Conservation (phyloP, 352 stramenopile genomes). For the Pythium dissotocum region DNA sequence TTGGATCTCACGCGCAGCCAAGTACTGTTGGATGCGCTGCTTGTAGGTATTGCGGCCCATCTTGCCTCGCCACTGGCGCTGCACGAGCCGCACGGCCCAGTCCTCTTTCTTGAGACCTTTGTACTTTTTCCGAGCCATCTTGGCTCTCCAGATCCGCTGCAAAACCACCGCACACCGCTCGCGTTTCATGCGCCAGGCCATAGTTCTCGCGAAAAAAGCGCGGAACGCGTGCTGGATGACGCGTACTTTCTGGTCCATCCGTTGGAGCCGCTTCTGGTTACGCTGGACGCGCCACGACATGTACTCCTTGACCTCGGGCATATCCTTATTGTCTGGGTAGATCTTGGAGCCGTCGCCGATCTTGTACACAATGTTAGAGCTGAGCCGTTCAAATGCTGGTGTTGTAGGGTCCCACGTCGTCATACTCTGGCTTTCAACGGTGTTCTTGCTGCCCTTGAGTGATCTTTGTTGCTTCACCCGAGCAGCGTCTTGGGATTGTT, state of each 20-base stretch:
- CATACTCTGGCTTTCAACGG: conserved; percentile 17
- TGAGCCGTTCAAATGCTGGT: conserved; percentile 87
- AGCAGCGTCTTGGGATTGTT: not conserved
- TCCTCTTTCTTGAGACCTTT: conserved; percentile 82
- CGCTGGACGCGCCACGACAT: conserved; percentile 95
- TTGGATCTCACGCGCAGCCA: conserved; percentile 85
- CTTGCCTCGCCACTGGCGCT: conserved; percentile 92
- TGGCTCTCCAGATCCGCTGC: conserved; percentile 89
- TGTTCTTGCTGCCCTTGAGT: not conserved
- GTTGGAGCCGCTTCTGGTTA: conserved; percentile 92
- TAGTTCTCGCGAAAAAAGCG: conserved; percentile 84
- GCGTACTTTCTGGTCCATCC: conserved; percentile 78
- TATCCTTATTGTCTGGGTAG: conserved; percentile 53
- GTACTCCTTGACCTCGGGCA: conserved; percentile 94
- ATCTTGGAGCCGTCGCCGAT: conserved; percentile 83
- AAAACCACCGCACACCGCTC: conserved; percentile 80
- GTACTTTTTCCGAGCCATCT: conserved; percentile 71
- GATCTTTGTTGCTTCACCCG: not conserved
- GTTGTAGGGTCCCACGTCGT: conserved; percentile 68
- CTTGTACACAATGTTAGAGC: conserved; percentile 84
- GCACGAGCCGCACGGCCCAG: conserved; percentile 90
- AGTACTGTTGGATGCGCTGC: conserved; percentile 68
- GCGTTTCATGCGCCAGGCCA: conserved; percentile 73
- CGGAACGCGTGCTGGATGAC: conserved; percentile 91
- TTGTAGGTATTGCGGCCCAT: conserved; percentile 80